Percentiles rank a stretch among this genome's conserved stretches.
These are phyloP conservation scores for Penicillium decumbens DNA, from an alignment of 2,329 filamentous ascomycete genomes.

Conservation along the genomic window DNA sequence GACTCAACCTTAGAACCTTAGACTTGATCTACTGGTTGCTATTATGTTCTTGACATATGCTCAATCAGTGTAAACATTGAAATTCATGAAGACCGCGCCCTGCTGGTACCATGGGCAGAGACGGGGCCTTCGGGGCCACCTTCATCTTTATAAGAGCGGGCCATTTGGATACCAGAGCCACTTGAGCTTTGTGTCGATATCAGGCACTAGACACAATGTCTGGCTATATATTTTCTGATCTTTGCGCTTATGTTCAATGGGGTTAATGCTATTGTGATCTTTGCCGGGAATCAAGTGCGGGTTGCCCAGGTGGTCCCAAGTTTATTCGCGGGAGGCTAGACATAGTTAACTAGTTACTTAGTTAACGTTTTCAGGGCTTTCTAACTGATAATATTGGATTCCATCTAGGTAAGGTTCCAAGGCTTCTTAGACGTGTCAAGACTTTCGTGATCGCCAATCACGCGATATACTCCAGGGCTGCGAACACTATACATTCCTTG, in stretches of 20 bases:
- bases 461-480: not conserved
- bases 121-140: not conserved
- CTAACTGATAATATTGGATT: not conserved
- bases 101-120: constrained; percentile 1
- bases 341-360: too few relatives aligned
- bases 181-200: not conserved
- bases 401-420: too few relatives aligned
- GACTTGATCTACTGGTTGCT: not conserved
- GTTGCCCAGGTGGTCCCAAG: too few relatives aligned
- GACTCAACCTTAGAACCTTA: not conserved
- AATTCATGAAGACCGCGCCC: not conserved
- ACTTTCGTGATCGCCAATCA: not conserved
- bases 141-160: constrained; percentile 1
- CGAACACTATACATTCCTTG: not conserved
- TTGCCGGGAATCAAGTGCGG: too few relatives aligned
- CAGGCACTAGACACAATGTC: not conserved
- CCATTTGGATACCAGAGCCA: not conserved
- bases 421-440: not conserved
- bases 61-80: not conserved
- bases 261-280: too few relatives aligned
- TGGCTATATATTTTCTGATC: too few relatives aligned
- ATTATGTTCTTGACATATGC: not conserved
- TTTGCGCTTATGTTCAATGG: too few relatives aligned
- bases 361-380: too few relatives aligned
- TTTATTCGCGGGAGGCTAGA: too few relatives aligned